Evolutionary conservation across 2,329 filamentous ascomycete species (phyloP), one percentile per base, ranked within the genome.

Genomic region (Rhynchosporium graminicola): DNA sequence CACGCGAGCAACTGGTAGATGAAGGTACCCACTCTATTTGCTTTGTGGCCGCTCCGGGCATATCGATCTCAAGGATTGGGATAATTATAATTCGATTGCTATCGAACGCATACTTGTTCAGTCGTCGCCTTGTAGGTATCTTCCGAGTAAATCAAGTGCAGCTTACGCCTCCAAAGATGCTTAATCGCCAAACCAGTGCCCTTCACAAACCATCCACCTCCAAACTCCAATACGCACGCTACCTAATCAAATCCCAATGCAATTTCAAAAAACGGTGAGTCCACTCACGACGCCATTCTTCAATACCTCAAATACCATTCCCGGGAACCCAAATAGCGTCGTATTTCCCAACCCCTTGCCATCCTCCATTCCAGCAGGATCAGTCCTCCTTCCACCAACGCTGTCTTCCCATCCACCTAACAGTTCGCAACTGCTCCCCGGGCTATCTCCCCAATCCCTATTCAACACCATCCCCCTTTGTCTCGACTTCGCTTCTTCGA

Each of bases 271-370:
- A 29, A 97, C 87, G 9, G 94, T 98, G 74, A 98, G 80, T 31
- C 91, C 90, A 76, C 92, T 96, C 29, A 99, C 90, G 65, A 87
- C 88, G 3, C 91, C 92, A 73, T 96, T 97, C 85, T 91, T 93
- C 75, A 98, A 77, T 33, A 99, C 94, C 77, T 99, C 95, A 78
- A 99, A 98, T 52, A 97, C 86, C 76, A 98, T 78, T 0, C 95
- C 94, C 0, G 95, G 94, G 72, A 97, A 97, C 1, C 94, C 93
- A 78, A 92, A 98, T 33, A 99, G 77, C 65, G 93, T 94, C 15
- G 93, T 97, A 61, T 88, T 89, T 26, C 85, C 86, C 64, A 88
- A 75, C 65, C 87, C 73, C 76, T 80, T 74, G 76, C 83, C 77
- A 77, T 85, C 74, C 69, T 82, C 78, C 13, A 77, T 70, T 72